These are phyloP conservation scores for Eucalyptus polybractea DNA, from an alignment of 345 rosid genomes.

Conservation along the genomic window DNA sequence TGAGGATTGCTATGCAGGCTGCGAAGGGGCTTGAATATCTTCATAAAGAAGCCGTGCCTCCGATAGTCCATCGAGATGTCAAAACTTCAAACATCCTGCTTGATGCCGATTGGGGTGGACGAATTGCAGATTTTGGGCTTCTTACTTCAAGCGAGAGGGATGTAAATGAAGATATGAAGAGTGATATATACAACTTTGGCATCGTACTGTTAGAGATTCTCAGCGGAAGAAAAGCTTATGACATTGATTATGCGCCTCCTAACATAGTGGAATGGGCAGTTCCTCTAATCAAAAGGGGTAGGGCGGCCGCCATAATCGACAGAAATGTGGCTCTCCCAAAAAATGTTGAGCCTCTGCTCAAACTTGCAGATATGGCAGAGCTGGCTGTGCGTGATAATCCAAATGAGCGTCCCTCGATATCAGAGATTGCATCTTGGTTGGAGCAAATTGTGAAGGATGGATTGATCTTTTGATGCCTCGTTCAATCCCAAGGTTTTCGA, in stretches of 20 bases:
- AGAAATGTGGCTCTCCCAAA: conserved; percentile 47
- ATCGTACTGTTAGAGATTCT: conserved; percentile 69
- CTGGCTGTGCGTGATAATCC: conserved; percentile 58
- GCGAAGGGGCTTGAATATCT: conserved; percentile 84
- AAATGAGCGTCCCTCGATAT: conserved; percentile 52
- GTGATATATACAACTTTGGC: conserved; percentile 66
- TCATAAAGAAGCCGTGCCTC: conserved; percentile 57
- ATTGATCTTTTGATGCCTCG: conserved; percentile 23
- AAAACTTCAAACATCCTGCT: conserved; percentile 72
- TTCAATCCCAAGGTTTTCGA: not conserved
- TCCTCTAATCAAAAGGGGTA: conserved; percentile 55
- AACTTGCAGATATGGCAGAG: conserved; percentile 71
- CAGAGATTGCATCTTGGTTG: conserved; percentile 49
- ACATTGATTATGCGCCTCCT: conserved; percentile 48
- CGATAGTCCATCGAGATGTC: conserved; percentile 55
- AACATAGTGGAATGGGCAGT: conserved; percentile 64
- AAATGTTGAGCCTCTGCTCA: conserved; percentile 78
- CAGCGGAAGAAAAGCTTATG: conserved; percentile 77
- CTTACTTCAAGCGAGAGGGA: conserved; percentile 44
- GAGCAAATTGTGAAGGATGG: conserved; percentile 63
- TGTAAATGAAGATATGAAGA: conserved; percentile 25
- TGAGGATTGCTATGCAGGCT: conserved; percentile 60
- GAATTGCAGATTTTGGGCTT: conserved; percentile 81
- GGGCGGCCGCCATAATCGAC: conserved; percentile 58
- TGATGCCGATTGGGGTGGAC: conserved; percentile 80